Evolutionary conservation across 106 monocot species (phyloP), one percentile per base, ranked within the genome.

Genomic region (Iris macrosiphon): DNA sequence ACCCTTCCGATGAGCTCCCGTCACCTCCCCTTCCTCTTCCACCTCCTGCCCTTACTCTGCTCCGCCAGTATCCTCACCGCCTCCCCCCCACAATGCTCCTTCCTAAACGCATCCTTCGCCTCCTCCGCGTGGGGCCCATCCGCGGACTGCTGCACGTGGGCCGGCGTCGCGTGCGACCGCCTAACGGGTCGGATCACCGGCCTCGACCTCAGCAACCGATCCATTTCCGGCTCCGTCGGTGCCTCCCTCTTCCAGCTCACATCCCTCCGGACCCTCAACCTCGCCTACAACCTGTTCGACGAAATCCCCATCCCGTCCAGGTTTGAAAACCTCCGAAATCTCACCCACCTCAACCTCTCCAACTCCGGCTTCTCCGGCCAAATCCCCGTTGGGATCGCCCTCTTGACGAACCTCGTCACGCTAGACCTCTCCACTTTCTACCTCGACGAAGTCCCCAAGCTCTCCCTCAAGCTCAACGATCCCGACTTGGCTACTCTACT

Each of bases 111-210:
- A 4, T 35, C 34, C 4, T 35, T 35, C 34, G 10, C 4, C 10
- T 35, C 34, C 34, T 1, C 7, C 4, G 18, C 54, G 17, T 54
- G 54, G 54, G 10, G 35, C 8, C 23, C 44, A 1, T 49, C 22
- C 7, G 37, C 66, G 5, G 73, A 87, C 62, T 79, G 79, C 38
- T 87, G 87, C 63, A 47, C 0, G 22, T 87, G 87, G 87, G 40
- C 40, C 4, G 77, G 87, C n/a, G 66, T 87, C 19, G 46, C 42
- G 3, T 87, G 87, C 45, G 60, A 74, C 27, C 1, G 22, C 34
- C 1, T 25, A 3, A 33, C 54, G 0, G 63, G 55, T n/a, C 31
- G 16, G 31, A 74, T 87, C 51, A 70, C 52, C 39, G 47, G 20
- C n/a, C 81, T 87, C 28, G 67, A 87, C 32, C 87, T 87, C 46